Evolutionary conservation across 1,284 basidiomycete species (phyloP).

Genomic region (Ceratorhiza oryzae-sativae): DNA sequence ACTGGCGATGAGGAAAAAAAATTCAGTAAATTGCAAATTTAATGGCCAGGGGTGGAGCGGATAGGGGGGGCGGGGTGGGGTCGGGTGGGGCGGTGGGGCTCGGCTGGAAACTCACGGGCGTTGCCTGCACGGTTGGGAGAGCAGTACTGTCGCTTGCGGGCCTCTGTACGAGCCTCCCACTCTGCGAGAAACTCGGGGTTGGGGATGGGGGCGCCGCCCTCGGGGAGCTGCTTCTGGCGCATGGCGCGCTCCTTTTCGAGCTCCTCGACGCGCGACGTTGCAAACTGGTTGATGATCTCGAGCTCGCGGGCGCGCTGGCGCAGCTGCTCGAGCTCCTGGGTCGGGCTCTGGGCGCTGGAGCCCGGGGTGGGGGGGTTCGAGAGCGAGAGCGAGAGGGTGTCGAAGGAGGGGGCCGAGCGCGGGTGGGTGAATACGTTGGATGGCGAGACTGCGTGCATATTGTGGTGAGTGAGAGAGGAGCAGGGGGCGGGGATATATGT

Average conservation of each 20-base stretch:
- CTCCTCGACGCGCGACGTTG: slow-evolving; percentile 31
- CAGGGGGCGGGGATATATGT: slow-evolving; percentile 18
- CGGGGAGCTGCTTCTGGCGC: neutral
- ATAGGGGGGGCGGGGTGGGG: slow-evolving; percentile 29
- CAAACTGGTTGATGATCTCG: slow-evolving; percentile 34
- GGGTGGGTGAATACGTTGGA: slow-evolving; percentile 36
- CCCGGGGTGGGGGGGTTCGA: slow-evolving; percentile 29
- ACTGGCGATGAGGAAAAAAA: neutral
- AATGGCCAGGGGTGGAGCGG: neutral
- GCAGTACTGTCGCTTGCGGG: slow-evolving; percentile 33
- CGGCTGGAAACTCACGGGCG: slow-evolving; percentile 18
- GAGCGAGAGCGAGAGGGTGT: slow-evolving; percentile 19
- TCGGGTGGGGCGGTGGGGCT: slow-evolving; percentile 29
- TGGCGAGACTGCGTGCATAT: slow-evolving; percentile 36
- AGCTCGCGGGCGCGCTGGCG: slow-evolving; percentile 34
- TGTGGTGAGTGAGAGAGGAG: slow-evolving; percentile 3
- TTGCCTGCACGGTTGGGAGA: slow-evolving; percentile 37
- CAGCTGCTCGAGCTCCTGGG: slow-evolving; percentile 32
- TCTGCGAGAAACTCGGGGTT: slow-evolving; percentile 6
- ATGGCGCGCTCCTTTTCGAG: slow-evolving; percentile 19
- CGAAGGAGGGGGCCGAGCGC: slow-evolving; percentile 20
- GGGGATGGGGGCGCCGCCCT: neutral
- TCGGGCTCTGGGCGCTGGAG: slow-evolving; percentile 2
- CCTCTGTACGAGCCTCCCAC: slow-evolving; percentile 31
- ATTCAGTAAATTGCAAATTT: too few species aligned